Evolutionary conservation across 169 alveolate genomes (phyloP).

Genomic region (Eimeria necatrix): DNA sequence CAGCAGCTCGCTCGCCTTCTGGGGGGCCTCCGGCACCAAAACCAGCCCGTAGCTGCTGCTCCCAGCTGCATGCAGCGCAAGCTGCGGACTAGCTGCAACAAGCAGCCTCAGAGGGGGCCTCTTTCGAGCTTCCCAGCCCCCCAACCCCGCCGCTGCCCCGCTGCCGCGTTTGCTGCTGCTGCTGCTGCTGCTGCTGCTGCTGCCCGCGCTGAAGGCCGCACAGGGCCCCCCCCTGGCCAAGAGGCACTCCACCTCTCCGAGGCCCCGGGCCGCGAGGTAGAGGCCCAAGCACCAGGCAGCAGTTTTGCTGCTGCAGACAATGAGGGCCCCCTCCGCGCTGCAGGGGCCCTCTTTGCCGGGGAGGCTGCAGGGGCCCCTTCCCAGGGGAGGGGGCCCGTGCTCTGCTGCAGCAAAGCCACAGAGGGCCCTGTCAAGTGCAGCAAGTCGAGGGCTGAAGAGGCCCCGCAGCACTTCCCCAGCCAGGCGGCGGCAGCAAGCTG

Average conservation of each 20-base stretch:
- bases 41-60: not conserved
- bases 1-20: conserved; percentile 47
- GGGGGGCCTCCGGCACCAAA: conserved; percentile 31
- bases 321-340: conserved; percentile 20
- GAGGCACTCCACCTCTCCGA: not conserved
- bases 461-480: not conserved
- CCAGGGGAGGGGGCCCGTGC: not conserved
- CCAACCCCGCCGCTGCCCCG: not conserved
- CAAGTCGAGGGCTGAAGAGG: conserved; percentile 35
- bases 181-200: too few relatives aligned
- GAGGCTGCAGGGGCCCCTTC: not conserved
- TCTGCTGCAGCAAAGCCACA: not conserved
- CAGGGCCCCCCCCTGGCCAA: not conserved
- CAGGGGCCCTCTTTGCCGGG: not conserved
- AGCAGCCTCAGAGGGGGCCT: not conserved
- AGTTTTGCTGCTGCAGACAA: not conserved
- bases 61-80: not conserved
- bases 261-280: not conserved
- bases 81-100: not conserved
- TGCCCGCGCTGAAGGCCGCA: not conserved
- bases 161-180: not conserved
- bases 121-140: not conserved
- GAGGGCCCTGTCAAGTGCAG: not conserved
- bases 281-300: conserved; percentile 24
- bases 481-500: not conserved